Base-by-base conservation (phyloP, 345 rosid genomes). In the Theobroma cacao region DNA sequence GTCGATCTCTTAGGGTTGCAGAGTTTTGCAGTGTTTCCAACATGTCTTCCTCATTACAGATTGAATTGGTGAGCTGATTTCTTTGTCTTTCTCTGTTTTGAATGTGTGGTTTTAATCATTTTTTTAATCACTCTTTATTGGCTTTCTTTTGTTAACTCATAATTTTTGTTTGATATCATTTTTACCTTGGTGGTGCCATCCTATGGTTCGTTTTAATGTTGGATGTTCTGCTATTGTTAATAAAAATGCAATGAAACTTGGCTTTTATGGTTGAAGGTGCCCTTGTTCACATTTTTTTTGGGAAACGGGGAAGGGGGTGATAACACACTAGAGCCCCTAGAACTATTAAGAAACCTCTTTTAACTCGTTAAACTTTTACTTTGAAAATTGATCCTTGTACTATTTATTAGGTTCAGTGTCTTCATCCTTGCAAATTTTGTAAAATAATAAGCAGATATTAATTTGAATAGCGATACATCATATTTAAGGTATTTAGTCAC, bases 21-120 rank as follows among this genome's bases (percentile, higher is more conserved):
- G 92, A 94, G 70, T 97, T 97, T 84, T 97, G 99, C 86, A 97
- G 95, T 83, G 89, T 93, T 59, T 83, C 94, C 56, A 94, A 78
- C 73, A 75, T 88, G 87, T 86, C 94, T 61, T 92, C 98, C 48
- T 88, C 99, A 0, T 85, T 97, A 81, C 95, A 97, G 85, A 97
- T 97, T 40, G 98, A 97, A 84, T 82, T 97, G 92, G 98, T 94
- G 80, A 86, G 90, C 75, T 52, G 10, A 41, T 66, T 72, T 67
- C 7, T 79, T 7, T 17, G 31, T 6, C n/a, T 6, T 45, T 55
- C 34, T 41, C 30, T 40, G 36, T 53, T 17, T 74, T 43, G 20
- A 36, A 74, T 66, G 24, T 5, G 0, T 61, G 22, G 58, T 36
- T 47, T 47, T 69, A 30, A 74, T 41, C 15, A 10, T 26, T 28